phyloP scores from a whole-genome alignment of 1,284 basidiomycete species.

The Xerocomus nothofagi region DNA sequence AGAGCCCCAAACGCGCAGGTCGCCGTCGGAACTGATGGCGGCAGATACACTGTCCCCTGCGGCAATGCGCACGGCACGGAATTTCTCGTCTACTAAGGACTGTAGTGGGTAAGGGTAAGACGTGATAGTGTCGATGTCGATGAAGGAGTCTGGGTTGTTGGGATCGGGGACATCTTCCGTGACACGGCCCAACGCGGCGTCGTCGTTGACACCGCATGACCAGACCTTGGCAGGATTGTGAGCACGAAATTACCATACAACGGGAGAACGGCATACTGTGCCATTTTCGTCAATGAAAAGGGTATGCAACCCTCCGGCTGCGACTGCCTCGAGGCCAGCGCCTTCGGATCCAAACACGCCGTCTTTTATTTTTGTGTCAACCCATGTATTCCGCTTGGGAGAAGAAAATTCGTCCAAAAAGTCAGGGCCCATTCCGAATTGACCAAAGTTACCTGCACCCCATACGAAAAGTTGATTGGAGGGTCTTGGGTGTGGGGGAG shows the following conservation, averaged over 20 bases:
- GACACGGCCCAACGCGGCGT: slow-evolving; percentile 85
- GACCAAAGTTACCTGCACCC: slow-evolving; percentile 87
- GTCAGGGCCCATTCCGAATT: slow-evolving; percentile 82
- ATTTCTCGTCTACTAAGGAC: slow-evolving; percentile 69
- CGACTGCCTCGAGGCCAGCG: slow-evolving; percentile 74
- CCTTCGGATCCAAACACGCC: slow-evolving; percentile 69
- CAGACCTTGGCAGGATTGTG: slow-evolving; percentile 54
- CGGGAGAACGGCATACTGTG: slow-evolving; percentile 53
- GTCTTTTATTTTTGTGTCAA: slow-evolving; percentile 58
- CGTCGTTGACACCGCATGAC: slow-evolving; percentile 92
- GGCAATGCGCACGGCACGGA: slow-evolving; percentile 80
- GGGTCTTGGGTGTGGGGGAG: slow-evolving; percentile 52
- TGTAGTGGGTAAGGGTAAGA: slow-evolving; percentile 74
- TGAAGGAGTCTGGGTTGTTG: slow-evolving; percentile 53
- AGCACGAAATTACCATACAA: slow-evolving; percentile 5
- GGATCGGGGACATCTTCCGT: slow-evolving; percentile 74
- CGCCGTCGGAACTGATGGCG: slow-evolving; percentile 75
- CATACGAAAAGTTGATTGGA: slow-evolving; percentile 74
- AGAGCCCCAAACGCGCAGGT: slow-evolving; percentile 87
- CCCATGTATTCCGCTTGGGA: slow-evolving; percentile 69
- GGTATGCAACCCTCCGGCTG: slow-evolving; percentile 83
- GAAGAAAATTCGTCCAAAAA: slow-evolving; percentile 66
- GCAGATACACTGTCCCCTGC: slow-evolving; percentile 87
- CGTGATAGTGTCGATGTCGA: slow-evolving; percentile 80
- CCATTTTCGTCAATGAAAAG: slow-evolving; percentile 84